Evolutionary conservation across 1,284 basidiomycete species (phyloP), one percentile per base, ranked within the genome.

Genomic region (Chalciporus sp.): DNA sequence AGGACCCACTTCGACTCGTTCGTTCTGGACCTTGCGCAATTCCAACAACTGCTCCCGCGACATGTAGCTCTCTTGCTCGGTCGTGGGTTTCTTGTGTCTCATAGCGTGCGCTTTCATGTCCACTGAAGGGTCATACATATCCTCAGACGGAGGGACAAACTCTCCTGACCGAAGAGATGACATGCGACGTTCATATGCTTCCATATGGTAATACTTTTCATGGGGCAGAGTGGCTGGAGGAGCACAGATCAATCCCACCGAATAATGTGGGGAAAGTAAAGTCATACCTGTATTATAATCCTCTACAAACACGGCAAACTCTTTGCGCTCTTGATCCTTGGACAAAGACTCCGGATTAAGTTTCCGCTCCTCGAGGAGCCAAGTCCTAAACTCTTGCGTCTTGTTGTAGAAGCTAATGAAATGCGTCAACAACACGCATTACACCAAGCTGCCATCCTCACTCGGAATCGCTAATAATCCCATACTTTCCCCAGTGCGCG

Each of bases 131-230:
- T 96, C 90, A 70, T 95, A 96, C 7, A 69, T 57, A 63, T 85
- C 84, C 51, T 84, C 79, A 2, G 82, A 64, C 5, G 88, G 83
- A 0, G 88, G 88, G 3, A 92, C 71, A 53, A 82, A 86, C 62
- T 92, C 90, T 41, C 94, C 94, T 29, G 85, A 79, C 29, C 92
- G 84, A 48, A 95, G 75, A 28, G 90, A 84, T 27, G 80, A 72
- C 94, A 95, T 95, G 44, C 89, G 84, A 23, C 77, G 76, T 58
- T 93, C 90, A 68, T 92, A 93, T 10, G 81, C 79, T 45, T 83
- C 82, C 78, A 95, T 90, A 65, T 93, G 82, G 72, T 95, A 95
- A 71, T 93, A 95, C 71, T 95, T 95, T 69, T 95, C 92, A 64
- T 95, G 88, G 3, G 94, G 90, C 2, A 95, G 78, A 2, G 92